Conservation (phyloP, 1,284 basidiomycete genomes). For the Malassezia slooffiae region DNA sequence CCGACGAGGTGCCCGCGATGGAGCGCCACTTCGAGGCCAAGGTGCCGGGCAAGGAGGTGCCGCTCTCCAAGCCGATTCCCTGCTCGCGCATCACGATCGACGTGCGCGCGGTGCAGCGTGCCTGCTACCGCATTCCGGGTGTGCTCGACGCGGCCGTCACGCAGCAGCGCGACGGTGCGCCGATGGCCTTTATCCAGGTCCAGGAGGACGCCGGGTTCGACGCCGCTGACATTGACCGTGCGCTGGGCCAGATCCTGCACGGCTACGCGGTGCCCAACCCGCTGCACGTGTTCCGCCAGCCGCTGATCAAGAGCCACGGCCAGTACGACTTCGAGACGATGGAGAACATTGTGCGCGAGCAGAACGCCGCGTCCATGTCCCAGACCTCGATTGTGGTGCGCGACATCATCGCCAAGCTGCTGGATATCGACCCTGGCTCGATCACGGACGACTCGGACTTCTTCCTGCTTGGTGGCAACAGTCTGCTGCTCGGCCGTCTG, state of each 20-base stretch:
- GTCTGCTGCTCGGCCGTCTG: slow-evolving; percentile 42
- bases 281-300: slow-evolving; percentile 46
- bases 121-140: slow-evolving; percentile 45
- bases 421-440: slow-evolving; percentile 44
- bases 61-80: slow-evolving; percentile 42
- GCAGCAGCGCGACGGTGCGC: slow-evolving; percentile 43
- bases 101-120: slow-evolving; percentile 43
- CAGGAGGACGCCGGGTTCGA: slow-evolving; percentile 46
- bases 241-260: slow-evolving; percentile 43
- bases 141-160: slow-evolving; percentile 44
- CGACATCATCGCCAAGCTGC: slow-evolving; percentile 42
- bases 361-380: slow-evolving; percentile 44
- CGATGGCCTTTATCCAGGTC: slow-evolving; percentile 45
- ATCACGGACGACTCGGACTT: slow-evolving; percentile 47
- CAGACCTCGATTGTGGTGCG: slow-evolving; percentile 42
- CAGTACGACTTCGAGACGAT: slow-evolving; percentile 45
- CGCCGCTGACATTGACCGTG: slow-evolving; percentile 44
- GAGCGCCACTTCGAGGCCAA: slow-evolving; percentile 46
- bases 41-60: slow-evolving; percentile 41
- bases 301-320: slow-evolving; percentile 40
- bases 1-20: slow-evolving; percentile 42
- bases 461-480: slow-evolving; percentile 46
- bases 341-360: slow-evolving; percentile 44
- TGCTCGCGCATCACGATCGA: slow-evolving; percentile 43
- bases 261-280: slow-evolving; percentile 46